Evolutionary conservation across 2,329 filamentous ascomycete genomes (phyloP).

Genomic region (Neoarthrinium moseri): DNA sequence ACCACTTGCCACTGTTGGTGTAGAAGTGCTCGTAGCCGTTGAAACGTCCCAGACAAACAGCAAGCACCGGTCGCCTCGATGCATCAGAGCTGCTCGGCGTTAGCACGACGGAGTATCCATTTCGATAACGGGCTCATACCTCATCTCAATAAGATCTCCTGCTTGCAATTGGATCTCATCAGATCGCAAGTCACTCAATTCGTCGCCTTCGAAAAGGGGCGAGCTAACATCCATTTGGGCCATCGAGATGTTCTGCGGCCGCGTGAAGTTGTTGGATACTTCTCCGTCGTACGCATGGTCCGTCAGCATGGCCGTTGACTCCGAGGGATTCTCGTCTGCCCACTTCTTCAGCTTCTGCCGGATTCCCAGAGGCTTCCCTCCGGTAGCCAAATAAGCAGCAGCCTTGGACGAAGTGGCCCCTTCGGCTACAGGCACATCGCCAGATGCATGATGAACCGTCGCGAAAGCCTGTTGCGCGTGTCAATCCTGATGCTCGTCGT

Average conservation of each 20-base stretch:
- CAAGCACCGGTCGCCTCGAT: conserved; percentile 47
- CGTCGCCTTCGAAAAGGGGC: conserved; percentile 34
- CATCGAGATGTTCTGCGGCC: conserved; percentile 29
- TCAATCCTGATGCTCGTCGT: background rate
- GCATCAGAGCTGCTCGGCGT: conserved; percentile 25
- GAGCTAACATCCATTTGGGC: conserved; percentile 25
- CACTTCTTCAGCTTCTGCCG: conserved; percentile 41
- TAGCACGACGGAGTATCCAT: background rate
- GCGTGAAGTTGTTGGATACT: conserved; percentile 34
- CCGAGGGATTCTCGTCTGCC: conserved; percentile 33
- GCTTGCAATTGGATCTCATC: conserved; percentile 30
- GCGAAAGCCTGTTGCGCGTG: conserved; percentile 17
- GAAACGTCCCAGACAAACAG: conserved; percentile 51
- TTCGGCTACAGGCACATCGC: background rate
- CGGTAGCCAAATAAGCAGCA: background rate
- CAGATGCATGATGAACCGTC: conserved; percentile 21
- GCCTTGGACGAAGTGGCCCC: background rate
- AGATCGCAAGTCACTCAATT: conserved; percentile 33
- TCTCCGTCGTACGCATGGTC: conserved; percentile 27
- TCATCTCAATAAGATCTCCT: conserved; percentile 53
- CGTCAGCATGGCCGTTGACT: conserved; percentile 18
- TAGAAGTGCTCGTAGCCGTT: conserved; percentile 54
- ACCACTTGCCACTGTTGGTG: conserved; percentile 49
- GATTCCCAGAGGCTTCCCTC: conserved; percentile 24
- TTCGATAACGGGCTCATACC: conserved; percentile 21